These are phyloP conservation scores for Phytophthora colocasiae DNA, from an alignment of 352 stramenopile genomes.

Conservation along the genomic window DNA sequence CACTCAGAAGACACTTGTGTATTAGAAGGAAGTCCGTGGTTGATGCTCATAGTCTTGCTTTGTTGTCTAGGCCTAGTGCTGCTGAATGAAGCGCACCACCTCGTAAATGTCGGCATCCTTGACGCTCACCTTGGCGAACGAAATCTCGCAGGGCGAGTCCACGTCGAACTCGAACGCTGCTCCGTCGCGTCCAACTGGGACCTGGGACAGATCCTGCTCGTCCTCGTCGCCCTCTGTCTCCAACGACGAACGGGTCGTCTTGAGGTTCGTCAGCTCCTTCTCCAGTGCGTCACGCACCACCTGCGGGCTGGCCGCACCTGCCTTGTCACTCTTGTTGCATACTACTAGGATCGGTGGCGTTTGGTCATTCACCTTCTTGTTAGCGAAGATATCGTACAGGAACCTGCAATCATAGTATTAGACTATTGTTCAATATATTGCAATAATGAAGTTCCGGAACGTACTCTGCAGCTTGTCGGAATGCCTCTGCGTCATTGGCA, in stretches of 20 bases:
- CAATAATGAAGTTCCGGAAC: slow-evolving; percentile 14
- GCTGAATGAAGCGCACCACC: slow-evolving; percentile 74
- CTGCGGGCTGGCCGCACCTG: slow-evolving; percentile 51
- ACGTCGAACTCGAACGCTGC: slow-evolving; percentile 80
- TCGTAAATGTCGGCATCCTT: slow-evolving; percentile 70
- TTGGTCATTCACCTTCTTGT: slow-evolving; percentile 84
- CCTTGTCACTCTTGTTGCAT: slow-evolving; percentile 86
- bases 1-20: slow-evolving; percentile 11
- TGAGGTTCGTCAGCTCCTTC: slow-evolving; percentile 87
- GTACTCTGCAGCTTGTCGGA: slow-evolving; percentile 85
- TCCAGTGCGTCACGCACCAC: slow-evolving; percentile 69
- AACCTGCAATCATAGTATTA: slow-evolving; percentile 43
- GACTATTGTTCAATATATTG: background rate
- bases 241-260: slow-evolving; percentile 86
- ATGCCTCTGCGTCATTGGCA: slow-evolving; percentile 59
- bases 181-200: slow-evolving; percentile 82
- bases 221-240: slow-evolving; percentile 84
- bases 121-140: slow-evolving; percentile 76
- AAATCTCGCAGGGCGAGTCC: slow-evolving; percentile 81
- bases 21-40: slow-evolving; percentile 14
- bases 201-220: slow-evolving; percentile 68
- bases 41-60: slow-evolving; percentile 24
- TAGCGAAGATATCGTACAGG: slow-evolving; percentile 89
- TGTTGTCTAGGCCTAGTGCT: slow-evolving; percentile 52
- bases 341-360: slow-evolving; percentile 73